These are phyloP conservation scores for Hypoxylon sp. DNA, from an alignment of 2,329 filamentous ascomycete genomes.

Conservation along the genomic window DNA sequence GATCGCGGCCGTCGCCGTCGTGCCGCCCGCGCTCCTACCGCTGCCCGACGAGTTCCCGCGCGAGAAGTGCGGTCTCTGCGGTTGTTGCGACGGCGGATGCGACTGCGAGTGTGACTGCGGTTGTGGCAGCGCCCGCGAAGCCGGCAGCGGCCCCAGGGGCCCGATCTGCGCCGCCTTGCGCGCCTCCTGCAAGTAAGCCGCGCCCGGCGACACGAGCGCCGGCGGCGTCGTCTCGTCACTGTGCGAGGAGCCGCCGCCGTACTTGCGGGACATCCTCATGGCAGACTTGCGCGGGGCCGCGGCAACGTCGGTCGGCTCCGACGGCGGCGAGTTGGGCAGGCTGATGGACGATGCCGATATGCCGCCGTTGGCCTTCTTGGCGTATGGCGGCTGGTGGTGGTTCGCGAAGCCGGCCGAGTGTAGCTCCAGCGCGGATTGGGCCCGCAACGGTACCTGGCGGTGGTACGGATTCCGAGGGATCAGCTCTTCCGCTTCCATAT, in stretches of 20 bases:
- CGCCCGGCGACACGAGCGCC: constrained; percentile 39
- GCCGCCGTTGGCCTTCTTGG: constrained; percentile 36
- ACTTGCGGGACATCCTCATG: constrained; percentile 39
- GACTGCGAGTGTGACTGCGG: too few species aligned
- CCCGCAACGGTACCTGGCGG: constrained; percentile 33
- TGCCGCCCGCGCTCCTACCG: constrained; percentile 37
- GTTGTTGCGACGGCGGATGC: constrained; percentile 35
- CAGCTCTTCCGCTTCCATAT: constrained; percentile 25
- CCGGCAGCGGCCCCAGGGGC: constrained; percentile 11
- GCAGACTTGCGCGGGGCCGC: constrained; percentile 41
- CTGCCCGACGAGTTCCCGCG: constrained; percentile 40
- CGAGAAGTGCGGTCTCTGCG: constrained; percentile 40
- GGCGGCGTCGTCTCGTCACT: too few species aligned
- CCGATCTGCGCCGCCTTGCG: constrained; percentile 43
- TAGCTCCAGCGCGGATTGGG: constrained; percentile 44
- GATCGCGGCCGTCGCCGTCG: too few species aligned
- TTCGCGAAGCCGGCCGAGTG: constrained; percentile 46
- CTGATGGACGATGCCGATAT: constrained; percentile 41
- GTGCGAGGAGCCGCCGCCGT: constrained; percentile 31
- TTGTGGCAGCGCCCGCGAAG: too few species aligned
- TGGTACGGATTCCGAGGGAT: constrained; percentile 11
- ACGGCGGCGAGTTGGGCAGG: constrained; percentile 41
- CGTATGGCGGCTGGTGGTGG: constrained; percentile 51
- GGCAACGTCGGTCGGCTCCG: constrained; percentile 38
- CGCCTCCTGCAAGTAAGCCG: constrained; percentile 49